Base-by-base conservation (phyloP, 441 rosid genomes). In the Breynia disticha region DNA sequence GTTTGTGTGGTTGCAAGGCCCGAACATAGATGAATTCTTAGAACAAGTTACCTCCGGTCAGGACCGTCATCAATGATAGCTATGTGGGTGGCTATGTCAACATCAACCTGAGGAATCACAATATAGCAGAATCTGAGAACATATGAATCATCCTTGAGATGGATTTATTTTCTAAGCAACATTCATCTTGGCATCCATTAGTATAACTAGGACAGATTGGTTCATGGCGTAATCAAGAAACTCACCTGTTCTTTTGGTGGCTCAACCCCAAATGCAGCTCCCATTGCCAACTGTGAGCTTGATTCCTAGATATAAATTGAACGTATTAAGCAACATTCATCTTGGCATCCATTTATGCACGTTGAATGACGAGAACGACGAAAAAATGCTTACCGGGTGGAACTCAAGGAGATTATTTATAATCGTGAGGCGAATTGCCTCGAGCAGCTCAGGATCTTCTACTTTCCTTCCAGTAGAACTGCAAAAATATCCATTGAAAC, bases 261-360 rank as follows among this genome's bases (percentile, higher is more conserved):
- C 64, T 68, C 76, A 58, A 79, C 80, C 52, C 98, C 98, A 20
- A 91, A 91, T 67, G 94, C 95, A 52, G 57, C 80, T 54, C 97
- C 98, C 95, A 91, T 77, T 35, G 98, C 98, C 65, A 91, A 70
- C 67, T 88, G 91, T 35, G 95, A 74, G 73, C 98, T 88, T 57
- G 98, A 88, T 75, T 91, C 98, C 98, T 91, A 74, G 52, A 67
- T 43, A n/a, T n/a, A n/a, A n/a, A n/a, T n/a, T n/a, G n/a, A n/a
- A n/a, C n/a, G n/a, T n/a, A n/a, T n/a, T n/a, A n/a, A n/a, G n/a
- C n/a, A n/a, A n/a, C n/a, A n/a, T n/a, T n/a, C n/a, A n/a, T n/a
- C n/a, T n/a, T n/a, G n/a, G n/a, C n/a, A n/a, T n/a, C n/a, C n/a
- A n/a, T n/a, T n/a, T n/a, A n/a, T 48, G 57, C 19, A 15, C 32